Evolutionary conservation across 164 flowering plant genomes (phyloP), one percentile per base, ranked within the genome.

Genomic region (Vitis rupestris): DNA sequence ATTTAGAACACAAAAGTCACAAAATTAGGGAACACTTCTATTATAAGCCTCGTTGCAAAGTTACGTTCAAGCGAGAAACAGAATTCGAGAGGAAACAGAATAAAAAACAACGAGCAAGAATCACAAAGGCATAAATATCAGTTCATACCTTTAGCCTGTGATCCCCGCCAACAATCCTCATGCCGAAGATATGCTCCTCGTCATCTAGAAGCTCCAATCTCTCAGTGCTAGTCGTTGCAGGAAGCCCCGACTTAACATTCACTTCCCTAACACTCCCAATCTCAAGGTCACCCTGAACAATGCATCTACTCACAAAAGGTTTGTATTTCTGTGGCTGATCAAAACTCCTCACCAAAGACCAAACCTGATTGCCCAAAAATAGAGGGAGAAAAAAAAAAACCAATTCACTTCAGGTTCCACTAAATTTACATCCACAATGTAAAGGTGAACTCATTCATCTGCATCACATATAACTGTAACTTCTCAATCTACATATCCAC

Each of bases 151-250:
- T 55, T 11, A 70, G 68, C 67, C 74, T 63, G 52, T 70, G 74
- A 70, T 70, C 67, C 8, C 68, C 67, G 44, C 74, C 74, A 54
- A 70, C 74, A 55, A 64, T 69, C 58, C 31, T 69, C 56, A 69
- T 69, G 57, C 72, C 65, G 10, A 60, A 30, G 55, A 69, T 69
- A 50, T 69, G 72, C 57, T 69, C 72, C 37, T 69, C 72, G 2
- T 69, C 72, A 69, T 69, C 61, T 10, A 69, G 37, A 63, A 64
- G 68, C 60, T 70, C 74, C 63, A 70, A 56, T 61, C 68, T 63
- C 19, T 70, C 74, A 6, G 68, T 70, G 59, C 74, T 63, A 12
- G 74, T 70, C 59, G 66, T 64, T 55, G 71, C 71, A 13, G 71
- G 71, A 68, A 68, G 71, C 14, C 71, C 71, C 9, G 69, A 66